Conservation (phyloP, 2,329 filamentous ascomycete species). For the Cytospora schulzeri region DNA sequence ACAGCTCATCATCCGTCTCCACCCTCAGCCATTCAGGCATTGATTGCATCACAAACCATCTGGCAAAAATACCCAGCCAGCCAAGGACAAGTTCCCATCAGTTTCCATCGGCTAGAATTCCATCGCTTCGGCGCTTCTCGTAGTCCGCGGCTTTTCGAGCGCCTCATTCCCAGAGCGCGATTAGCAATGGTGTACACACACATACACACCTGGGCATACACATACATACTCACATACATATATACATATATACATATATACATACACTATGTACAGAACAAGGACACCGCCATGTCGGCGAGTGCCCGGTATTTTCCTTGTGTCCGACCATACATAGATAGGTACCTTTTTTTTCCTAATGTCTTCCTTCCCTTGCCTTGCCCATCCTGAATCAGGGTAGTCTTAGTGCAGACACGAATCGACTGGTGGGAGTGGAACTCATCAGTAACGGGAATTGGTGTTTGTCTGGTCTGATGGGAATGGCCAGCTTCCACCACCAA, state of each 20-base stretch:
- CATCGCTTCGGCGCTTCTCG: background rate
- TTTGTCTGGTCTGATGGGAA: no score
- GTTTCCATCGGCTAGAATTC: background rate
- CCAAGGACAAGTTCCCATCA: background rate
- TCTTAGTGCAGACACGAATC: no score
- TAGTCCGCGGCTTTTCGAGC: background rate
- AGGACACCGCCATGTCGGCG: constrained; percentile 23
- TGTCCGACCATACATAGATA: background rate
- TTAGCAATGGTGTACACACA: background rate
- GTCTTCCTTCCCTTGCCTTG: no score
- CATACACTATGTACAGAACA: no score
- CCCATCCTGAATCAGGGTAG: background rate
- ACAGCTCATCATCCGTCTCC: background rate
- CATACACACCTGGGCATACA: no score
- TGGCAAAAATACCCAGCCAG: no score
- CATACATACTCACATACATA: no score
- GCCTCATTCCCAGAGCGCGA: background rate
- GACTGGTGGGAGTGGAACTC: no score
- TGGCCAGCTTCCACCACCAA: no score
- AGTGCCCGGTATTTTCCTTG: constrained; percentile 2
- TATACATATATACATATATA: no score
- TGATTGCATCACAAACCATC: background rate
- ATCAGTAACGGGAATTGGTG: no score
- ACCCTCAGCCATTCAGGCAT: background rate
- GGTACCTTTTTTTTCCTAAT: no score